Conservation (phyloP, 108 stramenopile genomes). For the Aurantiochytrium sp. region DNA sequence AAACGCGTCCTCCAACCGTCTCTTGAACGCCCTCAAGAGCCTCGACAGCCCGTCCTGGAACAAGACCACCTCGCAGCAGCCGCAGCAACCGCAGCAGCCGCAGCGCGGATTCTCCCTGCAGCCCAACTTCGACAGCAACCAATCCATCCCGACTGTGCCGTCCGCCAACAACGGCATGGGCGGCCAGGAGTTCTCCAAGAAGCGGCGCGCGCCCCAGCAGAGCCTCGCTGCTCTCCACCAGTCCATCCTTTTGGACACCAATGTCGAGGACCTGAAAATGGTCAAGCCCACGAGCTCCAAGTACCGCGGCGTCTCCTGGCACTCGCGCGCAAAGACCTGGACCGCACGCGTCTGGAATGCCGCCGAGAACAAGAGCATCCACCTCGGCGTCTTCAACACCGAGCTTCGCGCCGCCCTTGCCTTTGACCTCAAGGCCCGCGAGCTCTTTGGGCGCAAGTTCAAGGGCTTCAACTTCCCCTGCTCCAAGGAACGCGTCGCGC, state of each 20-base stretch:
- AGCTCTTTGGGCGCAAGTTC: background rate
- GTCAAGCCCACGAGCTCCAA: background rate
- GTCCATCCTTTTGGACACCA: background rate
- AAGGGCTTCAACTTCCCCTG: background rate
- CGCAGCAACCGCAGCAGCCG: background rate
- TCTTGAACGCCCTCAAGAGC: background rate
- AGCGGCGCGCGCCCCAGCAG: background rate
- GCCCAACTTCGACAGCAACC: background rate
- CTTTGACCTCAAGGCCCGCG: constrained; percentile 6
- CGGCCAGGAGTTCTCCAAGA: background rate
- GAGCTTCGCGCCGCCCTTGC: background rate
- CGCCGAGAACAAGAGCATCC: background rate
- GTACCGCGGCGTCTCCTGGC: background rate
- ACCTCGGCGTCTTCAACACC: background rate
- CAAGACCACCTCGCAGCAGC: no score
- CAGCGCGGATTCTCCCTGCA: background rate
- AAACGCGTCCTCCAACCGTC: background rate
- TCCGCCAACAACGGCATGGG: background rate
- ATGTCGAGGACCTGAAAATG: background rate
- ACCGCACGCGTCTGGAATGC: background rate
- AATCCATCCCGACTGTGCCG: background rate
- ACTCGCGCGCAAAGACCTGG: background rate
- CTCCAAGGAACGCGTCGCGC: background rate
- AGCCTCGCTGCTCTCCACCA: background rate
- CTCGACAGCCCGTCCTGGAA: background rate